Conservation (phyloP, 2,329 filamentous ascomycete genomes). For the Cytospora piceae region DNA sequence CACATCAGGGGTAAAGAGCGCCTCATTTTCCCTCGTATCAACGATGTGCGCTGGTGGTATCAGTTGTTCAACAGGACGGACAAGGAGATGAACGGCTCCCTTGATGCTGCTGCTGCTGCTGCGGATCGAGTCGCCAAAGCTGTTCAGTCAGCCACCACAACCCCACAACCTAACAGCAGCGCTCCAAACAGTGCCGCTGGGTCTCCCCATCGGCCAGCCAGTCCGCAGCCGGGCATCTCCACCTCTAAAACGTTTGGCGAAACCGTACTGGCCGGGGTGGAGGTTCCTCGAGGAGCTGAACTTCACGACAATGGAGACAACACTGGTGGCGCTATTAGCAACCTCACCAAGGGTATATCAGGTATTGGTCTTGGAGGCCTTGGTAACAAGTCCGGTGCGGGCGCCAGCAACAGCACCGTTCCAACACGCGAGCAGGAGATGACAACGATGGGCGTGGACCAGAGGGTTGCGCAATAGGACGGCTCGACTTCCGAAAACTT, state of each 20-base stretch:
- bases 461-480: slow-evolving; percentile 29
- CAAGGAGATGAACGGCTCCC: slow-evolving; percentile 85
- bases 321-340: slow-evolving; percentile 4
- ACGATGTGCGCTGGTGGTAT: slow-evolving; percentile 91
- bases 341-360: slow-evolving; percentile 19
- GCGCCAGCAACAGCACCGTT: background rate
- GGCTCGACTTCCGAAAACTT: slow-evolving; percentile 27
- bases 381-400: background rate
- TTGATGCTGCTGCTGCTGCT: slow-evolving; percentile 58
- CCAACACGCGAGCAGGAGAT: slow-evolving; percentile 23
- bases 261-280: slow-evolving; percentile 27
- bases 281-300: slow-evolving; percentile 16
- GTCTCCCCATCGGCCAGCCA: slow-evolving; percentile 38
- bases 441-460: slow-evolving; percentile 22
- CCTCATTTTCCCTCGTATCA: slow-evolving; percentile 77
- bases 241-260: slow-evolving; percentile 26
- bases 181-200: slow-evolving; percentile 33
- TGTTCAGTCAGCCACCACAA: slow-evolving; percentile 36
- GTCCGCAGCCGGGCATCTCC: slow-evolving; percentile 40
- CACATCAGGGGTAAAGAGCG: slow-evolving; percentile 78
- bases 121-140: slow-evolving; percentile 43
- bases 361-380: slow-evolving; percentile 15
- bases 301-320: background rate
- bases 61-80: slow-evolving; percentile 85
- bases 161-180: slow-evolving; percentile 51